Evolutionary conservation across 805 yeast genomes (phyloP).

Genomic region (Ogataea methylovora): DNA sequence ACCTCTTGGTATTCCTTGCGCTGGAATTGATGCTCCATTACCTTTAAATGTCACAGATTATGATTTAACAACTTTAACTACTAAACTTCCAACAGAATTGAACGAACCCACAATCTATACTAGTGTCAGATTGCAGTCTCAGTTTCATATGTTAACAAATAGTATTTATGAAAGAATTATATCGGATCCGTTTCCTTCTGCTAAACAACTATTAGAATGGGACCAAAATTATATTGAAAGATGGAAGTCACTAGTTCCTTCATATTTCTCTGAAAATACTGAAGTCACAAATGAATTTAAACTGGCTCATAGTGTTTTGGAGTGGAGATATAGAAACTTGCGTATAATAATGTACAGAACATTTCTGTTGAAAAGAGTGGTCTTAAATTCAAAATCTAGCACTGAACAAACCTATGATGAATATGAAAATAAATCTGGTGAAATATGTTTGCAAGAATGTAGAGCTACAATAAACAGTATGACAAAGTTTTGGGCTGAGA

Average conservation of each 20-base stretch:
- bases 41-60: constrained; percentile 9
- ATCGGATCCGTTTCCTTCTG: constrained; percentile 11
- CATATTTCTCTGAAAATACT: constrained; percentile 3
- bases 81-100: constrained; percentile 1
- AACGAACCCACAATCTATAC: constrained; percentile 9
- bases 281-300: constrained; percentile 3
- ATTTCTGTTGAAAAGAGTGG: constrained; percentile 4
- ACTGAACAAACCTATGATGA: neutral
- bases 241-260: constrained; percentile 6
- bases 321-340: constrained; percentile 9
- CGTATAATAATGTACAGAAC: constrained; percentile 11
- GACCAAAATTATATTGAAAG: constrained; percentile 6
- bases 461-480: constrained; percentile 7
- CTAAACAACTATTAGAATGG: constrained; percentile 8
- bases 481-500: constrained; percentile 6
- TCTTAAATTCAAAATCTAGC: neutral
- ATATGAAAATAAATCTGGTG: constrained; percentile 4
- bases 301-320: constrained; percentile 7
- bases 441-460: constrained; percentile 8
- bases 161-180: constrained; percentile 10
- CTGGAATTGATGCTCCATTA: constrained; percentile 8
- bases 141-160: constrained; percentile 10
- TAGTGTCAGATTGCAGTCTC: constrained; percentile 7
- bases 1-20: constrained; percentile 28
- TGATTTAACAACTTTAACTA: constrained; percentile 4